These are phyloP conservation scores for Candida hispaniensis DNA, from an alignment of 805 yeast species.

Conservation along the genomic window DNA sequence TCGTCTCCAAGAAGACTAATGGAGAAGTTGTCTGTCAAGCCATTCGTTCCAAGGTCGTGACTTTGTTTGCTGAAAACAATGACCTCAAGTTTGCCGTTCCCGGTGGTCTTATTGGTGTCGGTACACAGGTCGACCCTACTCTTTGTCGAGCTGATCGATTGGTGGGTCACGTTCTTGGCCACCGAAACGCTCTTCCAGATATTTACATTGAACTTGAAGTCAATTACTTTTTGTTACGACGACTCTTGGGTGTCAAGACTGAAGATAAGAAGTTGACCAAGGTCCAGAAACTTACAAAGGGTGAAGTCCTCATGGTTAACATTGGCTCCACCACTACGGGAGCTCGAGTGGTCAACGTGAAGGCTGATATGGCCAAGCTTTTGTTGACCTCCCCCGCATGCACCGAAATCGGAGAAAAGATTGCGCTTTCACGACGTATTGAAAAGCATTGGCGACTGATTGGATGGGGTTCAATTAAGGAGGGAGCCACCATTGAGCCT, in stretches of 20 bases:
- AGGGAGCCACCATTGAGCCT: constrained; percentile 43
- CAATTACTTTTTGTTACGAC: constrained; percentile 90
- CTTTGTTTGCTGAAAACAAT: constrained; percentile 94
- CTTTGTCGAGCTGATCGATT: constrained; percentile 98
- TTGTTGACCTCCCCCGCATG: constrained; percentile 97
- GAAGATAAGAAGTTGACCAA: constrained; percentile 95
- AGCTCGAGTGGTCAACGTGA: constrained; percentile 95
- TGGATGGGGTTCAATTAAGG: constrained; percentile 98
- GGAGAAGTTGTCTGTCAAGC: constrained; percentile 90
- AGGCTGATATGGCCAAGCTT: constrained; percentile 98
- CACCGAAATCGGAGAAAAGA: constrained; percentile 96
- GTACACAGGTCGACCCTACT: constrained; percentile 98
- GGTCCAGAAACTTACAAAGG: constrained; percentile 86
- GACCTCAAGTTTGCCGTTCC: constrained; percentile 98
- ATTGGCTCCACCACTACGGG: constrained; percentile 99
- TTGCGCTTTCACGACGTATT: constrained; percentile 96
- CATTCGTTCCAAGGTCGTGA: constrained; percentile 84
- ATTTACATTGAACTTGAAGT: constrained; percentile 96
- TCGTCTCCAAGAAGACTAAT: constrained; percentile 86
- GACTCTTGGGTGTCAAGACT: constrained; percentile 95
- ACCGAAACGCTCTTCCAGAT: constrained; percentile 90
- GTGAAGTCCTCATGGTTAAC: constrained; percentile 97
- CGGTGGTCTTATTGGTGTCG: constrained; percentile 99
- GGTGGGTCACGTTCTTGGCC: constrained; percentile 98
- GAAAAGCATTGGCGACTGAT: constrained; percentile 99